Percentiles rank a stretch among this genome's conserved stretches.
Evolutionary conservation across 163 green algal genomes (phyloP).

Genomic region (Chlorella variabilis): DNA sequence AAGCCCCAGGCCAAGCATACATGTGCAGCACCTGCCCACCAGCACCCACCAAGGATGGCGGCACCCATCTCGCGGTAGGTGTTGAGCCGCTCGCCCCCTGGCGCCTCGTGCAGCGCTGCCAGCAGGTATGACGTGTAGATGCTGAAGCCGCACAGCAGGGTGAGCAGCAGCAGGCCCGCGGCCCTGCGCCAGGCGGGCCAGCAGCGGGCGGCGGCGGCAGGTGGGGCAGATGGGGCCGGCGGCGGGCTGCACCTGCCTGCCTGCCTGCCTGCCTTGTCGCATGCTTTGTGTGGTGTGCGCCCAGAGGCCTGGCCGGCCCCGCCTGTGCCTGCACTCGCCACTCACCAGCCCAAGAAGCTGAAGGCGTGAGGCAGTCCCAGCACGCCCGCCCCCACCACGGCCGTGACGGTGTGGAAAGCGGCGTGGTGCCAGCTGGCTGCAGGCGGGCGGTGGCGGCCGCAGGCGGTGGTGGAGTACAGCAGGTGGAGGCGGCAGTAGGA

Average conservation of each 20-base stretch:
- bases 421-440: constrained; percentile 61
- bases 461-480: too few species aligned
- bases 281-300: too few species aligned
- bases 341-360: constrained; percentile 32
- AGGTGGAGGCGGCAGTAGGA: too few species aligned
- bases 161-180: constrained; percentile 36
- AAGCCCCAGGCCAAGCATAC: too few species aligned
- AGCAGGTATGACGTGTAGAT: constrained; percentile 59
- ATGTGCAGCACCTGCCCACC: too few species aligned
- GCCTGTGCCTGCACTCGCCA: too few species aligned
- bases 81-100: constrained; percentile 42
- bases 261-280: too few species aligned
- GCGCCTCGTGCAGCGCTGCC: constrained; percentile 57
- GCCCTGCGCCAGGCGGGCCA: not conserved
- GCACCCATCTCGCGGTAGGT: constrained; percentile 59
- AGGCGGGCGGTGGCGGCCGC: too few species aligned
- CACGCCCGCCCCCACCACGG: constrained; percentile 55
- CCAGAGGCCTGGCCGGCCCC: too few species aligned
- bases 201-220: not conserved
- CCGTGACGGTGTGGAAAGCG: constrained; percentile 59
- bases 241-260: too few species aligned
- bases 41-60: constrained; percentile 45
- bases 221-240: too few species aligned
- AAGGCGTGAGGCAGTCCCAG: constrained; percentile 6
- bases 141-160: constrained; percentile 31